phyloP scores from a whole-genome alignment of 164 flowering plant species.

The Nymphaea colorata region DNA sequence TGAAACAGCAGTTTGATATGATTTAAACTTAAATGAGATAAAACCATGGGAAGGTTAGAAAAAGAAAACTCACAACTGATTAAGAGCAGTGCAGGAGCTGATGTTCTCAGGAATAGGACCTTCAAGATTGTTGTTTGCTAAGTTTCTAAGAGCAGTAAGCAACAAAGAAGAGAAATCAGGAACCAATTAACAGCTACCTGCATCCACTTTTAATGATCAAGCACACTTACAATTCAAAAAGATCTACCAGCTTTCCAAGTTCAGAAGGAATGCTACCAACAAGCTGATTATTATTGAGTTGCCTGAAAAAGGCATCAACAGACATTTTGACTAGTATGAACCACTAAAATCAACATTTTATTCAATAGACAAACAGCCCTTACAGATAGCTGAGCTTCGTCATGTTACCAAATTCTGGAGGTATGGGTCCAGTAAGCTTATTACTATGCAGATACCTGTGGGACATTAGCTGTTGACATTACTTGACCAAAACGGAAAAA shows the following conservation, averaged over 20 bases:
- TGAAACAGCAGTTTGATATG: slow-evolving; percentile 8
- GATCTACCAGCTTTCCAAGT: slow-evolving; percentile 74
- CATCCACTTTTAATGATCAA: not conserved
- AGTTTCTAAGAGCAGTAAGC: slow-evolving; percentile 35
- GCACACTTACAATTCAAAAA: slow-evolving; percentile 70
- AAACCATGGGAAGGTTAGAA: not conserved
- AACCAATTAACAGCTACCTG: not conserved
- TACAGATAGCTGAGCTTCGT: slow-evolving; percentile 86
- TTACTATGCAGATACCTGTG: slow-evolving; percentile 84
- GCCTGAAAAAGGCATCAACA: slow-evolving; percentile 32
- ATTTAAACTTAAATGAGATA: not conserved
- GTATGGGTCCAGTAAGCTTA: slow-evolving; percentile 74
- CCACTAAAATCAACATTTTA: not conserved
- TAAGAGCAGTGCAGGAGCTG: slow-evolving; percentile 58
- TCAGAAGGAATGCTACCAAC: slow-evolving; percentile 71
- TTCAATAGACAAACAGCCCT: slow-evolving; percentile 10
- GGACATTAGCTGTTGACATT: not conserved
- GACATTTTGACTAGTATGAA: not conserved
- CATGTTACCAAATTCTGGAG: slow-evolving; percentile 95
- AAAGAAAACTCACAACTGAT: slow-evolving; percentile 55
- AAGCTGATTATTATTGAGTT: slow-evolving; percentile 61
- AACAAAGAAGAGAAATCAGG: not conserved
- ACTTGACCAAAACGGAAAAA: not conserved
- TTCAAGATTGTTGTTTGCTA: slow-evolving; percentile 68
- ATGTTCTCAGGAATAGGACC: slow-evolving; percentile 60